phyloP scores from a whole-genome alignment of 768 basidiomycete species.

The Brasilioporus rufonigricans region DNA sequence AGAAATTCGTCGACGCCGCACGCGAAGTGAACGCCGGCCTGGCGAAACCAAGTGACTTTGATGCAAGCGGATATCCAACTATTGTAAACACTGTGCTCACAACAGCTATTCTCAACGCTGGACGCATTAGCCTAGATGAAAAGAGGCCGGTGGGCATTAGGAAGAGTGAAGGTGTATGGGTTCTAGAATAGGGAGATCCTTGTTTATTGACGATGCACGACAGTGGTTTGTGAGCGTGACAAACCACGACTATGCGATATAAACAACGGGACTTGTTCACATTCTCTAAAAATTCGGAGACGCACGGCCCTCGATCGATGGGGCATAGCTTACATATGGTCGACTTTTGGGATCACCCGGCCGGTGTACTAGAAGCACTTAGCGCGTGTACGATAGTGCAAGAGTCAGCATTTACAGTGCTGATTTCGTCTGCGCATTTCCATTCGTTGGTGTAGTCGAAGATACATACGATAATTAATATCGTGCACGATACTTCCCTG shows the following conservation, averaged over 20 bases:
- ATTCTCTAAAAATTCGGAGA: neutral
- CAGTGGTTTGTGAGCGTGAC: neutral
- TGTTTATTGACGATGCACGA: neutral
- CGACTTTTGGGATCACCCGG: neutral
- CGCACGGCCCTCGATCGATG: neutral
- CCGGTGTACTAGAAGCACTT: too few species aligned
- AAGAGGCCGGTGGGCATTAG: constrained; percentile 79
- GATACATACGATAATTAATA: too few species aligned
- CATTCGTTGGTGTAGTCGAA: neutral
- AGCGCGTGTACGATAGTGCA: too few species aligned
- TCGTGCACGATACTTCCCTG: constrained; percentile 1
- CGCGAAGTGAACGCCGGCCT: constrained; percentile 72
- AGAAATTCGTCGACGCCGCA: constrained; percentile 87
- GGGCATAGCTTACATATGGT: neutral
- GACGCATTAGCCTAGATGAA: constrained; percentile 87
- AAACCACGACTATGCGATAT: too few species aligned
- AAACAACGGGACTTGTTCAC: too few species aligned
- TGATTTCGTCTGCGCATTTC: too few species aligned
- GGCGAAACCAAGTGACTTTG: constrained; percentile 68
- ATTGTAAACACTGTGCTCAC: constrained; percentile 86
- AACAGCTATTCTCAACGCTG: constrained; percentile 87
- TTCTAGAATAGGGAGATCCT: constrained; percentile 53
- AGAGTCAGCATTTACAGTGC: too few species aligned
- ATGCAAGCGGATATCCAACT: constrained; percentile 79
- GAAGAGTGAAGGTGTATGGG: constrained; percentile 62